Evolutionary conservation across 1,139 yeast species (phyloP).

Genomic region (Magnusiomyces fungicola): DNA sequence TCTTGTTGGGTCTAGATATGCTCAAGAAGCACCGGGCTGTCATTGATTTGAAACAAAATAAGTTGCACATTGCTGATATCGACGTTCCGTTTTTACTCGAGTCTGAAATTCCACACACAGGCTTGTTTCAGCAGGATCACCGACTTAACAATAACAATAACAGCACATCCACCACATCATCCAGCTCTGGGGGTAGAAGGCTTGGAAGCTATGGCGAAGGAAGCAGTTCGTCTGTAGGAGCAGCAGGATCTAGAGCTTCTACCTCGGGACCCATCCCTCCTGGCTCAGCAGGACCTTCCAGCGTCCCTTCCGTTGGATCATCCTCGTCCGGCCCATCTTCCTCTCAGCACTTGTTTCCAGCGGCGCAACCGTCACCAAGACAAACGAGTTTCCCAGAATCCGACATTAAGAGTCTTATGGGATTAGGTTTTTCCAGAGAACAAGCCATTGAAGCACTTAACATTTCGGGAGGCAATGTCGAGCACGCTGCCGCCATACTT

Average conservation of each 20-base stretch:
- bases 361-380: constrained; percentile 19
- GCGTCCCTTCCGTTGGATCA: constrained; percentile 16
- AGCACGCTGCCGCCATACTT: constrained; percentile 73
- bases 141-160: background rate
- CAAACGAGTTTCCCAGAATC: constrained; percentile 35
- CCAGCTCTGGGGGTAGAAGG: too few relatives aligned
- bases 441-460: constrained; percentile 62
- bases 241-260: background rate
- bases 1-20: constrained; percentile 64
- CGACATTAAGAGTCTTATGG: constrained; percentile 48
- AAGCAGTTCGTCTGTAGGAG: background rate
- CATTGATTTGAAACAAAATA: constrained; percentile 63
- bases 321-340: constrained; percentile 14
- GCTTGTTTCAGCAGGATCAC: constrained; percentile 17
- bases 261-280: background rate
- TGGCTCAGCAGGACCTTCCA: too few relatives aligned
- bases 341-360: constrained; percentile 12
- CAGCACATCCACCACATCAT: too few relatives aligned
- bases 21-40: constrained; percentile 79
- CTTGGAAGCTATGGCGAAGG: background rate
- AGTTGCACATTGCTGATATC: constrained; percentile 62
- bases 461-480: constrained; percentile 68
- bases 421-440: constrained; percentile 61
- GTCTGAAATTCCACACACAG: constrained; percentile 50
- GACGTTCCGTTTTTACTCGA: constrained; percentile 70